phyloP scores from a whole-genome alignment of 2,329 filamentous ascomycete species.

The Gyromitra esculenta region DNA sequence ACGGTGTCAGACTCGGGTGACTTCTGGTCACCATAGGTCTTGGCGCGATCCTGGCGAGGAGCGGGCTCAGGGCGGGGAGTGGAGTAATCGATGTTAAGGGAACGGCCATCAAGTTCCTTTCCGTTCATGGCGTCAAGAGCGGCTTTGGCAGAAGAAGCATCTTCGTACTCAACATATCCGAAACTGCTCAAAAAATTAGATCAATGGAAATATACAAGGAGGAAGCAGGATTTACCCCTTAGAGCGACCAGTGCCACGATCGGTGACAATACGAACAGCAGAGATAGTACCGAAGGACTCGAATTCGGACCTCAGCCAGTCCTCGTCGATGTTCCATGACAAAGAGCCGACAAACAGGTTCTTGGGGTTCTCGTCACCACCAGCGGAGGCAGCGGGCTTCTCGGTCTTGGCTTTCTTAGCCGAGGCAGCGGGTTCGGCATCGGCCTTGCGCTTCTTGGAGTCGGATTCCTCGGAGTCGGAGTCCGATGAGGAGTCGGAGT shows the following conservation, averaged over 20 bases:
- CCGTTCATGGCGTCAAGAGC: constrained; percentile 80
- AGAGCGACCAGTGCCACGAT: constrained; percentile 81
- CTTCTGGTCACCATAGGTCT: constrained; percentile 78
- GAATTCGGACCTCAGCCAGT: constrained; percentile 82
- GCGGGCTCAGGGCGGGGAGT: constrained; percentile 71
- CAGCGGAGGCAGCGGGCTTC: constrained; percentile 60
- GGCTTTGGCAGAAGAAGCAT: constrained; percentile 72
- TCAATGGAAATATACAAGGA: not conserved
- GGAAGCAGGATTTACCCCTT: constrained; percentile 70
- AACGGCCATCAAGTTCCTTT: constrained; percentile 76
- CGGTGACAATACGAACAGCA: constrained; percentile 81
- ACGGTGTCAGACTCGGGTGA: constrained; percentile 86
- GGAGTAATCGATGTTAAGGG: constrained; percentile 81
- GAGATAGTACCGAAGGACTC: constrained; percentile 77
- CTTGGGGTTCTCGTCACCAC: constrained; percentile 60
- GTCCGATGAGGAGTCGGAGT: constrained; percentile 59
- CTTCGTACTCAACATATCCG: constrained; percentile 88
- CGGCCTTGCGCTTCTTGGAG: constrained; percentile 74
- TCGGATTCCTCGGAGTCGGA: constrained; percentile 62
- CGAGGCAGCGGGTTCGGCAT: constrained; percentile 63
- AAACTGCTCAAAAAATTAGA: constrained; percentile 66
- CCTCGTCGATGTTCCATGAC: constrained; percentile 89
- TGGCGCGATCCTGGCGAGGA: constrained; percentile 70
- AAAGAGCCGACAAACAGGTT: constrained; percentile 92
- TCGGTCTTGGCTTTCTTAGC: constrained; percentile 76